phyloP scores from a whole-genome alignment of 768 basidiomycete species.

The Macrolepiota albuminosa region DNA sequence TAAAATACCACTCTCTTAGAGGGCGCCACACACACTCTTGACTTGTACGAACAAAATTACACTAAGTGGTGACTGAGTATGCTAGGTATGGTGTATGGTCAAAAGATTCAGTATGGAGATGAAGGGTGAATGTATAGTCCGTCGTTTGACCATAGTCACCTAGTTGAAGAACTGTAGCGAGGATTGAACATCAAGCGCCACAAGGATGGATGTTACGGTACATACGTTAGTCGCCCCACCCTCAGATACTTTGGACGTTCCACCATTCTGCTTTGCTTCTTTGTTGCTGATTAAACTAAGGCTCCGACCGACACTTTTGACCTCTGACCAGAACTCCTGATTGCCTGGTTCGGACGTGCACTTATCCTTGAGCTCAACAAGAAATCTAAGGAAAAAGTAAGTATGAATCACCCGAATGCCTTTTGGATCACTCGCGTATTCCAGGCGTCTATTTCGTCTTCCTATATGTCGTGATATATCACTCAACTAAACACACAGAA shows the following conservation, averaged over 20 bases:
- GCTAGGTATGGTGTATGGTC: not conserved
- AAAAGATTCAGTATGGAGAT: not conserved
- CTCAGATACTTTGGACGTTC: conserved; percentile 53
- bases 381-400: conserved; percentile 40
- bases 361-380: conserved; percentile 50
- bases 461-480: conserved; percentile 30
- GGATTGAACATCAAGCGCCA: not conserved
- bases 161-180: not conserved
- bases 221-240: conserved; percentile 50
- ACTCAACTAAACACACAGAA: not conserved
- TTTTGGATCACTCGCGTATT: conserved; percentile 47
- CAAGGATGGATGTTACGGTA: not conserved
- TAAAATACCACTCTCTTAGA: not conserved
- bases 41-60: not conserved
- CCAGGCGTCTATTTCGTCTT: conserved; percentile 83
- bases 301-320: conserved; percentile 43
- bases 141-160: not conserved
- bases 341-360: conserved; percentile 59
- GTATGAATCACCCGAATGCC: not conserved
- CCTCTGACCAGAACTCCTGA: conserved; percentile 58
- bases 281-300: conserved; percentile 58
- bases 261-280: conserved; percentile 60
- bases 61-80: not conserved
- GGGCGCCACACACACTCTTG: not conserved
- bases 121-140: not conserved